Percentiles rank a stretch among this genome's conserved stretches.
phyloP scores from a whole-genome alignment of 106 monocot species.

The Acanthochlamys bracteata region DNA sequence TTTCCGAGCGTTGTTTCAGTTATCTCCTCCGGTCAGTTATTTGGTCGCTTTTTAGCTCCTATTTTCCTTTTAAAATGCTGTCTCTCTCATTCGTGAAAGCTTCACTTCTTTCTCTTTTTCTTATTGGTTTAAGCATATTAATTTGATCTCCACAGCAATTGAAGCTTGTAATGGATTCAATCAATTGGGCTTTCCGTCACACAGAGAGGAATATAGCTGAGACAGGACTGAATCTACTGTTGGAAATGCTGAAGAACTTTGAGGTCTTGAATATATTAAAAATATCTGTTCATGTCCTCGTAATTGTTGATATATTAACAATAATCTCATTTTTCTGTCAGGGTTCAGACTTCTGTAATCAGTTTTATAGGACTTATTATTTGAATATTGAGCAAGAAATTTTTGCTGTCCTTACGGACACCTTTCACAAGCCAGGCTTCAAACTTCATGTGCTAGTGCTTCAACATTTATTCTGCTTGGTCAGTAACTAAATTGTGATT shows the following conservation, averaged over 20 bases:
- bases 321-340: slow-evolving; percentile 15
- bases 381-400: slow-evolving; percentile 93
- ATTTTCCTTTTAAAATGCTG: neutral
- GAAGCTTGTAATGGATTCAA: slow-evolving; percentile 91
- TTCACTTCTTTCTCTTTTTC: neutral
- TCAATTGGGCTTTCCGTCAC: slow-evolving; percentile 97
- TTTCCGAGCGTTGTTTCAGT: slow-evolving; percentile 77
- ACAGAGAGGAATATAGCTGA: slow-evolving; percentile 99
- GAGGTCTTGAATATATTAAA: slow-evolving; percentile 38
- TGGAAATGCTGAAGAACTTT: slow-evolving; percentile 89
- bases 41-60: neutral
- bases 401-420: slow-evolving; percentile 95
- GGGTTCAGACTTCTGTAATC: slow-evolving; percentile 85
- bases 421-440: slow-evolving; percentile 98
- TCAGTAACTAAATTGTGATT: slow-evolving; percentile 9
- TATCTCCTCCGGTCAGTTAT: slow-evolving; percentile 80
- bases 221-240: slow-evolving; percentile 85
- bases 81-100: no score
- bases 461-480: slow-evolving; percentile 89
- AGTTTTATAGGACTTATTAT: slow-evolving; percentile 90
- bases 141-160: slow-evolving; percentile 52
- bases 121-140: neutral
- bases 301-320: neutral
- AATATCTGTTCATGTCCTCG: neutral
- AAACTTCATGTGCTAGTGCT: slow-evolving; percentile 92